Evolutionary conservation across 163 green algal species (phyloP), one percentile per base, ranked within the genome.

Genomic region (Scenedesmus sp.): DNA sequence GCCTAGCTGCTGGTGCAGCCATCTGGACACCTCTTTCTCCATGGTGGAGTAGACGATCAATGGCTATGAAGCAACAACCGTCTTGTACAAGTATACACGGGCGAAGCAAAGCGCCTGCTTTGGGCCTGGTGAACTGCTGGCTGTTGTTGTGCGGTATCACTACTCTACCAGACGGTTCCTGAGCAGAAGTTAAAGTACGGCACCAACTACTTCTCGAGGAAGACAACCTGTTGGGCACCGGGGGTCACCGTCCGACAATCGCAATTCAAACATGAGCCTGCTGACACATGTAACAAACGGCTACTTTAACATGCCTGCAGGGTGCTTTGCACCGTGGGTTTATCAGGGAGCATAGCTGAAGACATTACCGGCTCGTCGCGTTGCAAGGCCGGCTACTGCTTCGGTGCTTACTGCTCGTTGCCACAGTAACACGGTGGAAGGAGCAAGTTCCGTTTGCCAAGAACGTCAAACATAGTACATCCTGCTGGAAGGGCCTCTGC

Each of bases 21-120:
- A 91, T 20, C 12, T 54, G 54, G 56, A 54, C 76, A 91, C 87
- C n/a, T 91, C 55, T 7, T 86, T 74, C 15, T 91, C 87, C 87
- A 91, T 91, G 8, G 83, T 54, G 16, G 20, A 15, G 2, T 9
- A 4, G 2, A 10, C 13, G 76, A 84, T 84, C 34, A 84, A 57
- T 59, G 1, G 57, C 23, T 9, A 82, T n/a, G 3, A 7, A 4
- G 2, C 3, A 0, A 59, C 57, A 9, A 56, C 23, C 0, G 3
- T 1, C 23, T 7, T 8, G 12, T 59, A 59, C 13, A 59, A 34
- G 76, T 9, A 26, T 10, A 2, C 8, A 56, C 3, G 1, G 8
- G 46, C 34, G 7, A 9, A 84, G 76, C 12, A 23, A 6, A 13
- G 34, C 13, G 34, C 76, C 13, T 23, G 13, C 3, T 57, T 84